Evolutionary conservation across 108 stramenopile species (phyloP).

Genomic region (Chaetoceros tenuissimus): DNA sequence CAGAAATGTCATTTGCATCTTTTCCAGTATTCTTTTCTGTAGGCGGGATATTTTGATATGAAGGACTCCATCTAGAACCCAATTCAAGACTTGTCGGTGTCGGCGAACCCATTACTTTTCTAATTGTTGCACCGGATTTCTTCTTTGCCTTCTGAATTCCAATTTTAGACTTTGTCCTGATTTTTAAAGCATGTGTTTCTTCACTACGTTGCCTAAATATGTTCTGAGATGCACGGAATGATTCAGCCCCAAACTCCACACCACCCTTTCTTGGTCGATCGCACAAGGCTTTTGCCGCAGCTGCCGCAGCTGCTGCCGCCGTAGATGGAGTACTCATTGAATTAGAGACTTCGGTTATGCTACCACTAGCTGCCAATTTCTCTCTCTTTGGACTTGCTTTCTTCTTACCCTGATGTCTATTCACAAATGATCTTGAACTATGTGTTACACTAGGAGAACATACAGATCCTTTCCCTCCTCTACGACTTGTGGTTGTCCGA

Average conservation of each 20-base stretch:
- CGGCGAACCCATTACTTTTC: slow-evolving; percentile 53
- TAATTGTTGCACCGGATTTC: slow-evolving; percentile 10
- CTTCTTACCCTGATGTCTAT: background rate
- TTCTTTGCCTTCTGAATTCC: background rate
- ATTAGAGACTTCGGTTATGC: background rate
- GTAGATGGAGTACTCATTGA: background rate
- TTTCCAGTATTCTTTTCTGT: background rate
- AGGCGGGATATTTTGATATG: background rate
- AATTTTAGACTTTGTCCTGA: background rate
- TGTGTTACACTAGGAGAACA: background rate
- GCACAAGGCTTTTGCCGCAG: background rate
- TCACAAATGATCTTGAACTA: background rate
- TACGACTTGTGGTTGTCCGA: background rate
- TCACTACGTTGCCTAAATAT: background rate
- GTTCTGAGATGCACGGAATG: background rate
- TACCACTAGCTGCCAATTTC: background rate
- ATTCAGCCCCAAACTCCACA: background rate
- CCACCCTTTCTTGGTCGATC: background rate
- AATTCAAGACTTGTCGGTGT: slow-evolving; percentile 65
- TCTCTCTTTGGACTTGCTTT: background rate
- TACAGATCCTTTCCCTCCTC: background rate
- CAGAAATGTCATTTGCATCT: background rate
- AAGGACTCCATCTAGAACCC: background rate
- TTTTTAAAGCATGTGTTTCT: background rate
- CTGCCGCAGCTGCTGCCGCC: background rate